These are phyloP conservation scores for Cercospora nicotianae DNA, from an alignment of 2,329 filamentous ascomycete species.

Conservation along the genomic window DNA sequence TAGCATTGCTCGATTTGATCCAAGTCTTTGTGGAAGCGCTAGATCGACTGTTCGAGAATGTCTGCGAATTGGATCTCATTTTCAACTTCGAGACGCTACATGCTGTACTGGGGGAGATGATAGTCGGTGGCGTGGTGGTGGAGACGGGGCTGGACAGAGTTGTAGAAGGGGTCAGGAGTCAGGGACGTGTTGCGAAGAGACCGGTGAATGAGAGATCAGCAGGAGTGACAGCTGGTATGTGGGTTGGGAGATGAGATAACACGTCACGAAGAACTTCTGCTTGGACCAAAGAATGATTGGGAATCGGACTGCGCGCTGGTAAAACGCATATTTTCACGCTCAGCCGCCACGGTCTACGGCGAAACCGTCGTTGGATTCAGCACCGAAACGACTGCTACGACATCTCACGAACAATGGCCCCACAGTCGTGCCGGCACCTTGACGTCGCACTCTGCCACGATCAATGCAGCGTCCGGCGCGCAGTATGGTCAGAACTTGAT, in stretches of 20 bases:
- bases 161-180: constrained; percentile 74
- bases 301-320: not conserved
- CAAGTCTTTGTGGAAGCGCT: constrained; percentile 97
- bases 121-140: constrained; percentile 90
- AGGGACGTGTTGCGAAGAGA: constrained; percentile 75
- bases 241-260: constrained; percentile 38
- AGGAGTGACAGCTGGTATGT: constrained; percentile 38
- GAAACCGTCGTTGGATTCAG: not conserved
- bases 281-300: not conserved
- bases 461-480: not conserved
- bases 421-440: not conserved
- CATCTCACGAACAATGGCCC: not conserved
- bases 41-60: constrained; percentile 94
- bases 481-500: not conserved
- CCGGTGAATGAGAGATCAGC: constrained; percentile 67
- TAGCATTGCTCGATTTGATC: constrained; percentile 92
- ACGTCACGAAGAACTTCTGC: not conserved
- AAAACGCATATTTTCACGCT: not conserved
- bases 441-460: not conserved
- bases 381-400: not conserved
- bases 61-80: constrained; percentile 96
- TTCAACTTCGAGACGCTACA: constrained; percentile 99
- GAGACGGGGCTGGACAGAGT: constrained; percentile 89
- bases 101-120: constrained; percentile 87
- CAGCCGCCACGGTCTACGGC: not conserved